Evolutionary conservation across 2,329 filamentous ascomycete genomes (phyloP).

Genomic region (Phaeosphaeriaceae sp.): DNA sequence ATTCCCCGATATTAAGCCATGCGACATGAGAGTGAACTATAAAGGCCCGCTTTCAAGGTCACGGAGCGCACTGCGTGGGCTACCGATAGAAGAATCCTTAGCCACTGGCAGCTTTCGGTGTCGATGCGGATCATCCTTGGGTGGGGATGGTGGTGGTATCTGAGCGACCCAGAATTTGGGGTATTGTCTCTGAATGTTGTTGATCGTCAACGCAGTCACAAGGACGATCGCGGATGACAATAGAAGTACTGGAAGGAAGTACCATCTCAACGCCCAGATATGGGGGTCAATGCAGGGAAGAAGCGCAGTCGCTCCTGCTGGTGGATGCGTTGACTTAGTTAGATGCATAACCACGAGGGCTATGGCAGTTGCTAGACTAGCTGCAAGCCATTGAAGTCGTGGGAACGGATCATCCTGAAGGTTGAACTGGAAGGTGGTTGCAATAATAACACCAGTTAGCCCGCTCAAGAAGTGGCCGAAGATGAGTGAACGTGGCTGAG

Average conservation of each 20-base stretch:
- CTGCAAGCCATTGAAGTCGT: slow-evolving; percentile 52
- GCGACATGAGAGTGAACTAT: not conserved
- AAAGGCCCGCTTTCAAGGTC: slow-evolving; percentile 27
- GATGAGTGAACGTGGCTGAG: slow-evolving; percentile 54
- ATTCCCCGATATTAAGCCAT: too few species aligned
- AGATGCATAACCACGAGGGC: slow-evolving; percentile 55
- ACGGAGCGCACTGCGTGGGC: slow-evolving; percentile 15
- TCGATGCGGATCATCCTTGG: slow-evolving; percentile 15
- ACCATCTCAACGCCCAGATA: slow-evolving; percentile 52
- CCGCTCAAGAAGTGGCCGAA: slow-evolving; percentile 55
- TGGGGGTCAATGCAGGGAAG: slow-evolving; percentile 49
- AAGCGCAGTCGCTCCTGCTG: slow-evolving; percentile 55
- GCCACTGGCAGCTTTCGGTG: slow-evolving; percentile 8
- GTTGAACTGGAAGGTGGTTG: slow-evolving; percentile 52
- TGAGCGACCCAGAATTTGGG: slow-evolving; percentile 56
- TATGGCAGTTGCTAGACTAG: slow-evolving; percentile 50
- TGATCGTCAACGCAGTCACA: slow-evolving; percentile 49
- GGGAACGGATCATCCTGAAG: slow-evolving; percentile 34
- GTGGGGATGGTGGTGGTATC: slow-evolving; percentile 28
- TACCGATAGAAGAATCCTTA: slow-evolving; percentile 16
- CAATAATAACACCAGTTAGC: slow-evolving; percentile 51
- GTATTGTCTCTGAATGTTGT: slow-evolving; percentile 55
- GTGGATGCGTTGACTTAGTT: slow-evolving; percentile 56
- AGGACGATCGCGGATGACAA: slow-evolving; percentile 51
- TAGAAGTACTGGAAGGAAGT: slow-evolving; percentile 51